phyloP scores from a whole-genome alignment of 208 protist genomes.

The Trypanosoma vivax region DNA sequence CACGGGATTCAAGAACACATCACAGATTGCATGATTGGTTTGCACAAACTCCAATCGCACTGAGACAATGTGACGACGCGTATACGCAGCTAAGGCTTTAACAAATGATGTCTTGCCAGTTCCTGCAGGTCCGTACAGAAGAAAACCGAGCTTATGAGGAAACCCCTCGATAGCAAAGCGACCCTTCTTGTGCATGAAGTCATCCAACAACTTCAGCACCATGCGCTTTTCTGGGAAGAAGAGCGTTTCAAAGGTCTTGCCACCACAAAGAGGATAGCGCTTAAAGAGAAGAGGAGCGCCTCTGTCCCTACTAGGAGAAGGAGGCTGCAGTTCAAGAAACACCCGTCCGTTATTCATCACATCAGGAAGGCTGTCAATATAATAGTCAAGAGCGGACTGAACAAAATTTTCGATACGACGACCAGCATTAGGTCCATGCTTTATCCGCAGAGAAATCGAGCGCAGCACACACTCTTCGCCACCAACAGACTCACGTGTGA shows the following conservation, averaged over 20 bases:
- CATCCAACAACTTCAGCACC: conserved; percentile 69
- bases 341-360: conserved; percentile 21
- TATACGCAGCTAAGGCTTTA: conserved; percentile 99
- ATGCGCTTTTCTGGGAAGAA: conserved; percentile 74
- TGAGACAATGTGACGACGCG: conserved; percentile 85
- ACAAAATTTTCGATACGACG: conserved; percentile 35
- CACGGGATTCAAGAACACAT: conserved; percentile 72
- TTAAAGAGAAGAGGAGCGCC: conserved; percentile 33
- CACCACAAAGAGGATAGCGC: conserved; percentile 57
- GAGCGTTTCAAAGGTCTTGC: conserved; percentile 81
- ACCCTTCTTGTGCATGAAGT: conserved; percentile 64
- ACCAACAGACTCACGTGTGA: conserved; percentile 13
- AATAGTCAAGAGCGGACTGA: conserved; percentile 27
- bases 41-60: conserved; percentile 60
- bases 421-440: conserved; percentile 17
- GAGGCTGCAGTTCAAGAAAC: conserved; percentile 47
- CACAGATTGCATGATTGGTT: conserved; percentile 88
- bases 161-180: conserved; percentile 81
- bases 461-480: conserved; percentile 16
- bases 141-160: conserved; percentile 94
- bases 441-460: conserved; percentile 25
- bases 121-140: conserved; percentile 97
- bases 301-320: background rate
- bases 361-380: conserved; percentile 31
- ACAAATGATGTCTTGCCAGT: conserved; percentile 97